Conservation (phyloP, 225 moss, liverwort and hornwort genomes). For the Physcomitrium patens region DNA sequence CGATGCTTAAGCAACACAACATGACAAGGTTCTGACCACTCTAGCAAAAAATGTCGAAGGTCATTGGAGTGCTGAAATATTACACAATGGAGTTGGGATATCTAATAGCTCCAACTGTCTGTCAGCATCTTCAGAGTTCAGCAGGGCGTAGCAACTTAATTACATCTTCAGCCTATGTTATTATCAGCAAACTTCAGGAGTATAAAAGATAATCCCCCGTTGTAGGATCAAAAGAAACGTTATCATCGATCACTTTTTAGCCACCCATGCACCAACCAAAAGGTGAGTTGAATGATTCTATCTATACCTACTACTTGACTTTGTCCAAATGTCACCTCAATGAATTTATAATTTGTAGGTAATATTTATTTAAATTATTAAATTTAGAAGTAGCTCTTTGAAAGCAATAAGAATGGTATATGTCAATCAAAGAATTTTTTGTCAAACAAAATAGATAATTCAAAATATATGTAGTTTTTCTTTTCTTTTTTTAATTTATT, state of each 20-base stretch:
- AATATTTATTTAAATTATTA: too few species aligned
- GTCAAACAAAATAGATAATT: too few species aligned
- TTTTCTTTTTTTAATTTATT: too few species aligned
- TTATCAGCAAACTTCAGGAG: background rate
- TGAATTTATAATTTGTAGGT: too few species aligned
- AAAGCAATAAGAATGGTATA: too few species aligned
- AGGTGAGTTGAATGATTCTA: conserved; percentile 3
- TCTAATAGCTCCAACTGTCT: conserved; percentile 85
- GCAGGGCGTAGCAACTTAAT: conserved; percentile 1
- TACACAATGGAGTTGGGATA: conserved; percentile 78
- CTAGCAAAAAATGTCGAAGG: conserved; percentile 89
- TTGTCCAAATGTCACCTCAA: too few species aligned
- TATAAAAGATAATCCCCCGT: too few species aligned
- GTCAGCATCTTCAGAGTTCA: conserved; percentile 37
- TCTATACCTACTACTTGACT: too few species aligned
- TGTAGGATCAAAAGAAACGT: background rate
- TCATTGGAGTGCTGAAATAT: conserved; percentile 92
- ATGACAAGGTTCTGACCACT: conserved; percentile 55
- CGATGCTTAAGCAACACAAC: conserved; percentile 4
- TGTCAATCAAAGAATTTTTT: too few species aligned
- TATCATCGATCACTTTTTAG: background rate
- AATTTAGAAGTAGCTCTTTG: too few species aligned
- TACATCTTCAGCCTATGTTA: conserved; percentile 13
- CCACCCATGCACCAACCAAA: background rate
- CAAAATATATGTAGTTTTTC: too few species aligned